Percentiles rank a stretch among this genome's conserved stretches.
Evolutionary conservation across 2,329 filamentous ascomycete genomes (phyloP).

Genomic region (Penicillium sp.): DNA sequence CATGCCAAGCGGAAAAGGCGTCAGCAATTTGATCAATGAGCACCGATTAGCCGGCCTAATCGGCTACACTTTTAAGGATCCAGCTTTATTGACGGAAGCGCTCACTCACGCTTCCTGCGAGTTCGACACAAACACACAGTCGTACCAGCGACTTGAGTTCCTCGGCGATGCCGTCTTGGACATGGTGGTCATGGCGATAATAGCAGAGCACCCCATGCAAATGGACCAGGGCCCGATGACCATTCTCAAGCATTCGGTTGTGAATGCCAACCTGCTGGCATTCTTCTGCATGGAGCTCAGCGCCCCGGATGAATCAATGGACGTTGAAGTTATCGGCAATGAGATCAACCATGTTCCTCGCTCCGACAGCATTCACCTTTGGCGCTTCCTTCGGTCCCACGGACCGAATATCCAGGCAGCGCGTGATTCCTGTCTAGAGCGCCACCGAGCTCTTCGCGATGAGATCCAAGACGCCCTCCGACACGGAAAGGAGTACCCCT

Average conservation of each 20-base stretch:
- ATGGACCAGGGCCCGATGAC: constrained; percentile 69
- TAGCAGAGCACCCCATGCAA: constrained; percentile 32
- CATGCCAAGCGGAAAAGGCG: background rate
- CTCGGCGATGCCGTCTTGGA: constrained; percentile 86
- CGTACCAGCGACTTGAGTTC: constrained; percentile 80
- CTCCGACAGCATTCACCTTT: constrained; percentile 55
- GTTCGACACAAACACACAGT: constrained; percentile 52
- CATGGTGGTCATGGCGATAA: constrained; percentile 64
- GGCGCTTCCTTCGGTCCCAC: constrained; percentile 65
- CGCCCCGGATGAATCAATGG: constrained; percentile 12
- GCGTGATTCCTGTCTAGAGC: constrained; percentile 39
- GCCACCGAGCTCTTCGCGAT: constrained; percentile 50
- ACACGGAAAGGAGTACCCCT: constrained; percentile 66
- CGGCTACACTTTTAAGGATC: constrained; percentile 71
- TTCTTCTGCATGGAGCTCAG: constrained; percentile 68
- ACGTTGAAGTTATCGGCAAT: constrained; percentile 5
- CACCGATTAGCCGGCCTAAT: constrained; percentile 40
- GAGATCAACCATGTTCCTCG: constrained; percentile 29
- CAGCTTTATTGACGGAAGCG: constrained; percentile 72
- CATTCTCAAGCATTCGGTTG: constrained; percentile 70
- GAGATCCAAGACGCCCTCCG: constrained; percentile 56
- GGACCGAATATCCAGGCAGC: constrained; percentile 13
- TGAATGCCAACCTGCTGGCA: constrained; percentile 78
- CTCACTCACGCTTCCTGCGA: constrained; percentile 73
- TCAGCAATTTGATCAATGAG: constrained; percentile 17